Conservation (phyloP, 345 rosid species). For the Salix arbutifolia region DNA sequence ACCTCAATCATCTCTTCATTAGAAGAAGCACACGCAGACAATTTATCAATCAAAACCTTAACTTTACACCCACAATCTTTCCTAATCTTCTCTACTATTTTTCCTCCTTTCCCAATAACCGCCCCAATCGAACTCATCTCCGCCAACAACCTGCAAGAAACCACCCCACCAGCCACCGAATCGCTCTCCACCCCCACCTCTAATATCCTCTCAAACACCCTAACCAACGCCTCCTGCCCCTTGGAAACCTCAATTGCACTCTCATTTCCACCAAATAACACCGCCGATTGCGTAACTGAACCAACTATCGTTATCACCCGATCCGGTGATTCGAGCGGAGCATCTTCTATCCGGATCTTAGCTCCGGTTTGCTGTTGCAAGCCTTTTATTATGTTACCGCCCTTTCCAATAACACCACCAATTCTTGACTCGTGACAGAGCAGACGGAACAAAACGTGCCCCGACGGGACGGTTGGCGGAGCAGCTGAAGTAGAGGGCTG, state of each 20-base stretch:
- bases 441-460: conserved; percentile 64
- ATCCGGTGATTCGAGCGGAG: conserved; percentile 56
- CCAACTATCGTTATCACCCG: conserved; percentile 63
- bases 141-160: conserved; percentile 48
- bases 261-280: neutral
- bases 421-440: conserved; percentile 65
- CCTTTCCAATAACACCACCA: conserved; percentile 84
- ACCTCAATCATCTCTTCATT: conserved; percentile 87
- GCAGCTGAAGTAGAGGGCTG: conserved; percentile 18
- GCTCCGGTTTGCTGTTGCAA: conserved; percentile 70
- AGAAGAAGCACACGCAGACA: conserved; percentile 60
- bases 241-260: neutral
- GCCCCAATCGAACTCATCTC: conserved; percentile 31
- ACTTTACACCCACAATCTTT: conserved; percentile 48
- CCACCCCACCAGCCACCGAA: conserved; percentile 36
- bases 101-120: conserved; percentile 45
- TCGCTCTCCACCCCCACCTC: conserved; percentile 37
- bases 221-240: conserved; percentile 30
- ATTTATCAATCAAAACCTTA: conserved; percentile 56
- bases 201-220: conserved; percentile 65
- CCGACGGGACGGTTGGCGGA: conserved; percentile 43
- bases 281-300: conserved; percentile 7
- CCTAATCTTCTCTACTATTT: conserved; percentile 48
- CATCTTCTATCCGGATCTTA: conserved; percentile 77
- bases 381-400: conserved; percentile 73